Percentiles rank a stretch among this genome's conserved stretches.
phyloP scores from a whole-genome alignment of 257 asterid genomes.

The Nicotiana obtusifolia region DNA sequence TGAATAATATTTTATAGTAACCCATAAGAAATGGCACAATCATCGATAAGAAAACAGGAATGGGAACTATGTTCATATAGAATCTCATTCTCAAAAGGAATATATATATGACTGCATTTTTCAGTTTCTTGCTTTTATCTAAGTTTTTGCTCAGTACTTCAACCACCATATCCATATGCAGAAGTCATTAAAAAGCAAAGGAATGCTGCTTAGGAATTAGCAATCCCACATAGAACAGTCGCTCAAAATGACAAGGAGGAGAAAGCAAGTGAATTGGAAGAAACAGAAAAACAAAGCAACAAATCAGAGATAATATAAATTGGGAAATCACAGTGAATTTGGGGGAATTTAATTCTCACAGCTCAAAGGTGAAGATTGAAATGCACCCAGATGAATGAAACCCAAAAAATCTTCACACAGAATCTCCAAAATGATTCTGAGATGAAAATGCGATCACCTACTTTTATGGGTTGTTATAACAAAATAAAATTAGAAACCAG shows the following conservation, averaged over 20 bases:
- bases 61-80: background rate
- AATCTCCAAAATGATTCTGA: slow-evolving; percentile 12
- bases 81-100: background rate
- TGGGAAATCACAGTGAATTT: slow-evolving; percentile 32
- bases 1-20: background rate
- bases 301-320: slow-evolving; percentile 2
- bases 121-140: background rate
- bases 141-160: background rate
- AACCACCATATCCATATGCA: background rate
- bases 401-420: slow-evolving; percentile 26
- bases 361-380: slow-evolving; percentile 23
- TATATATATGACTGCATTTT: background rate
- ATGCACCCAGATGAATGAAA: slow-evolving; percentile 23
- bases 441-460: slow-evolving; percentile 34
- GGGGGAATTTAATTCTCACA: slow-evolving; percentile 34
- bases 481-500: slow-evolving; percentile 4
- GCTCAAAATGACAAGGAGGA: slow-evolving; percentile 9
- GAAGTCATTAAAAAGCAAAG: background rate
- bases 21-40: background rate
- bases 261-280: slow-evolving; percentile 12
- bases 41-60: background rate
- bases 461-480: slow-evolving; percentile 20
- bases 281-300: background rate
- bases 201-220: background rate
- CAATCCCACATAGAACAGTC: background rate